Base-by-base conservation (phyloP, 768 basidiomycete genomes). In the Botryobasidium botryosum region DNA sequence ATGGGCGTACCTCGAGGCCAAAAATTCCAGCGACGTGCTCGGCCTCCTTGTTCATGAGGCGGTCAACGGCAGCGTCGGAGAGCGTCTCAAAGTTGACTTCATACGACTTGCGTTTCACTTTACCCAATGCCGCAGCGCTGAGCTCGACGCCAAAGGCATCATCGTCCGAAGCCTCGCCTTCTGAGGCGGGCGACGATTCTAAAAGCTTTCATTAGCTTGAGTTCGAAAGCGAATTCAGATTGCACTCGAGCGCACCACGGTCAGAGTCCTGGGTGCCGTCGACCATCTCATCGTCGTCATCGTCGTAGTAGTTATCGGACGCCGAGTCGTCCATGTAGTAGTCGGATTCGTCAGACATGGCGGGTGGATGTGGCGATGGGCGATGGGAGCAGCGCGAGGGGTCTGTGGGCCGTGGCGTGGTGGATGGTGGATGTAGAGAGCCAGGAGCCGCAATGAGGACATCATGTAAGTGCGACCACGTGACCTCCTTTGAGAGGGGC, bases 1-100 rank as follows among this genome's bases (percentile, higher is more conserved):
- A 29, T 24, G 40, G 28, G 20, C 87, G 60, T 57, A 91, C 90
- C 49, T 92, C 81, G 40, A 91, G 78, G 23, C 86, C 85, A 26
- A 91, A 77, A 51, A 97, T 79, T 18, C 77, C 76, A 53, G 77
- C 72, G 49, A 96, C 82, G 60, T 90, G 76, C n/a, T 84, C 82
- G 35, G 88, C 66, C 55, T 91, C 85, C 43, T 64, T 59, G 48
- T 68, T 64, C 74, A 94, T 87, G 52, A 76, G 72, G 51, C 70
- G 73, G 67, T 83, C 78, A 43, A 99, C 75, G 20, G 77, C 74
- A 4, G 62, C 53, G 56, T 84, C 75, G 45, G 71, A 72, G 41
- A 91, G 72, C 10, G 79, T 70, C 46, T 81, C 75, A 57, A 77
- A 82, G n/a, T 85, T 77, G 35, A 94, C 74, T 55, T 94, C 86